Evolutionary conservation across 768 basidiomycete species (phyloP).

Genomic region (Serendipita indica): DNA sequence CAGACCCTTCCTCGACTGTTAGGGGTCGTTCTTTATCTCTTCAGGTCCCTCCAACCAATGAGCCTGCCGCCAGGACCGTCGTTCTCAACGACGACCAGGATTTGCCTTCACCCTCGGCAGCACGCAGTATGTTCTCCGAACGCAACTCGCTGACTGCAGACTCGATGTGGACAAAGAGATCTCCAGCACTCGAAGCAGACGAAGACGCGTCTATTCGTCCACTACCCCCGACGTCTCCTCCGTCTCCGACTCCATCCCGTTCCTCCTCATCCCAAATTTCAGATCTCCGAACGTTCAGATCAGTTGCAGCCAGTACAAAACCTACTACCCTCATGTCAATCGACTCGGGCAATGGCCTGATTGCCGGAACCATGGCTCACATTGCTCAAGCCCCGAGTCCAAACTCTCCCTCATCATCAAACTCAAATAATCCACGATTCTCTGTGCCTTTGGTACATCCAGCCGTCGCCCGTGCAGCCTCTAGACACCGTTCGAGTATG

Average conservation of each 20-base stretch:
- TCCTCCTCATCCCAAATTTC: slow-evolving; percentile 77
- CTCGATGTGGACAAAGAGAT: slow-evolving; percentile 44
- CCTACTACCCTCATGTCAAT: slow-evolving; percentile 89
- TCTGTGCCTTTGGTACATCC: slow-evolving; percentile 41
- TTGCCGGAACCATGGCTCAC: slow-evolving; percentile 44
- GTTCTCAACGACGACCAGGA: slow-evolving; percentile 6
- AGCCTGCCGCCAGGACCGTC: not conserved
- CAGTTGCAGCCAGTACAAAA: slow-evolving; percentile 74
- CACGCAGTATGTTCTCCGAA: not conserved
- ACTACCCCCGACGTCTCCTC: slow-evolving; percentile 73
- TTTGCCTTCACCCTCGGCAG: slow-evolving; percentile 7
- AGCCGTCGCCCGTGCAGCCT: slow-evolving; percentile 25
- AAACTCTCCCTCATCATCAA: not conserved
- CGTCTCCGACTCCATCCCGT: slow-evolving; percentile 71
- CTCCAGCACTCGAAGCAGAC: slow-evolving; percentile 68
- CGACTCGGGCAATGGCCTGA: slow-evolving; percentile 51
- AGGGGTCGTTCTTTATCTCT: not conserved
- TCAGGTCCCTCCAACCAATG: not conserved
- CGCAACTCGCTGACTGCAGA: slow-evolving; percentile 35
- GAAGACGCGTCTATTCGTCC: slow-evolving; percentile 90
- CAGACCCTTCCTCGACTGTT: not conserved
- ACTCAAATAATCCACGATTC: slow-evolving; percentile 31
- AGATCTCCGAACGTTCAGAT: slow-evolving; percentile 66
- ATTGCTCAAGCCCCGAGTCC: slow-evolving; percentile 58
- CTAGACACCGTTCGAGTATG: slow-evolving; percentile 25